Percentiles rank a stretch among this genome's conserved stretches.
phyloP scores from a whole-genome alignment of 768 basidiomycete species.

The Suillus tomentosus region DNA sequence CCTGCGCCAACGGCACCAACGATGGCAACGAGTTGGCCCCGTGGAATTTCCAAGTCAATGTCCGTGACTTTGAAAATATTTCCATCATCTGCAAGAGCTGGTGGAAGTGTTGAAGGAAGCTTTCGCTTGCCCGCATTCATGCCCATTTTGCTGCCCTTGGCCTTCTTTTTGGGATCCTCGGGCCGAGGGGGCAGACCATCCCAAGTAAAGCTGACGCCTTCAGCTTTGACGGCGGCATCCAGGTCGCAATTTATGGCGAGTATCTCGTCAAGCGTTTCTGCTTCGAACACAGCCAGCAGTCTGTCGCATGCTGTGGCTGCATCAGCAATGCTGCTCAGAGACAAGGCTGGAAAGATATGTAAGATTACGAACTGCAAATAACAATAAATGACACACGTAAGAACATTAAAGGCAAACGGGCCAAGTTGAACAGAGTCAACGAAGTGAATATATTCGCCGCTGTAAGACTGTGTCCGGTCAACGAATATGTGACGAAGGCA shows the following conservation, averaged over 20 bases:
- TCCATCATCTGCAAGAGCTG: slow-evolving; percentile 37
- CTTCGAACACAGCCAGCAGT: slow-evolving; percentile 79
- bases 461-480: slow-evolving; percentile 65
- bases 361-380: slow-evolving; percentile 8
- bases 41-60: slow-evolving; percentile 67
- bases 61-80: slow-evolving; percentile 64
- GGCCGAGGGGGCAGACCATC: slow-evolving; percentile 67
- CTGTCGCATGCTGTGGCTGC: slow-evolving; percentile 80
- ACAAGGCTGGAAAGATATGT: slow-evolving; percentile 47
- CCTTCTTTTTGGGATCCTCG: slow-evolving; percentile 29
- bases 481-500: slow-evolving; percentile 75
- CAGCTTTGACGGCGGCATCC: slow-evolving; percentile 65
- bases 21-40: slow-evolving; percentile 80
- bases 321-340: slow-evolving; percentile 81
- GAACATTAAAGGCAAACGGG: slow-evolving; percentile 82
- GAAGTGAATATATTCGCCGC: slow-evolving; percentile 83
- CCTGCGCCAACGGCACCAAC: slow-evolving; percentile 70
- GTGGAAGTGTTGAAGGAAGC: slow-evolving; percentile 24
- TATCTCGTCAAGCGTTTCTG: slow-evolving; percentile 69
- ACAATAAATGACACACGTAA: slow-evolving; percentile 38
- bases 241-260: slow-evolving; percentile 55
- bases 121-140: slow-evolving; percentile 19
- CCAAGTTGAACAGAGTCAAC: slow-evolving; percentile 80
- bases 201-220: slow-evolving; percentile 82
- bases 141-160: slow-evolving; percentile 9